Conservation (phyloP, 768 basidiomycete species). For the Suillus placidus region DNA sequence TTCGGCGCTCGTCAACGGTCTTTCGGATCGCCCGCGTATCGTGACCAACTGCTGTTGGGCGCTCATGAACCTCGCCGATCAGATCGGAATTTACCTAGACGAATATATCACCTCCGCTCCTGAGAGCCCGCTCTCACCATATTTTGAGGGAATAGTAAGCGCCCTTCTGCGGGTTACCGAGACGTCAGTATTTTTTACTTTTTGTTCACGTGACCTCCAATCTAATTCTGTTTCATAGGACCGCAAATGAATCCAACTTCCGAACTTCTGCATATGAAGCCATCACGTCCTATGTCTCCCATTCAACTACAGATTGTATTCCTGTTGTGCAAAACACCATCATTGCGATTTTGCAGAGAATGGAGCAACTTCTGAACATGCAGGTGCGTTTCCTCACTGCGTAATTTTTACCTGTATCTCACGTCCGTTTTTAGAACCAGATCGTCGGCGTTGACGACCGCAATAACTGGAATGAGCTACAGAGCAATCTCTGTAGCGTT, state of each 20-base stretch:
- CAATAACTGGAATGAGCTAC: constrained; percentile 98
- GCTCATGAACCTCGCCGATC: constrained; percentile 93
- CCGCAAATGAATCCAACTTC: constrained; percentile 88
- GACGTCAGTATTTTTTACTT: constrained; percentile 51
- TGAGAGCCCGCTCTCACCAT: constrained; percentile 74
- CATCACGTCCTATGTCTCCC: constrained; percentile 82
- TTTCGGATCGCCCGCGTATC: constrained; percentile 82
- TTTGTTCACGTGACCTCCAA: constrained; percentile 2
- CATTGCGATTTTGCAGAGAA: constrained; percentile 81
- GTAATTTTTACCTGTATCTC: neutral
- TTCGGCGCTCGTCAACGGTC: constrained; percentile 77
- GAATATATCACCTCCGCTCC: constrained; percentile 53
- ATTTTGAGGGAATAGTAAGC: constrained; percentile 84
- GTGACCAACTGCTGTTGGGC: constrained; percentile 96
- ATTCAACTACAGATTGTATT: constrained; percentile 79
- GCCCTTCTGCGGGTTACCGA: constrained; percentile 88
- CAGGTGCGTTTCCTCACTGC: constrained; percentile 55
- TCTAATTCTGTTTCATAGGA: constrained; percentile 42
- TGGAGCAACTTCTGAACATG: constrained; percentile 85
- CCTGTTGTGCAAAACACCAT: constrained; percentile 81
- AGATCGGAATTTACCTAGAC: constrained; percentile 74
- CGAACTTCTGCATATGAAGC: constrained; percentile 97
- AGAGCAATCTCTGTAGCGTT: constrained; percentile 92
- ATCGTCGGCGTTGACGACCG: constrained; percentile 94
- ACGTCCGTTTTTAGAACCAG: constrained; percentile 63